A percentile compares a stretch with the other conserved stretches of the same genome.
phyloP scores from a whole-genome alignment of 2,329 filamentous ascomycete species.

The Colletotrichum plurivorum region DNA sequence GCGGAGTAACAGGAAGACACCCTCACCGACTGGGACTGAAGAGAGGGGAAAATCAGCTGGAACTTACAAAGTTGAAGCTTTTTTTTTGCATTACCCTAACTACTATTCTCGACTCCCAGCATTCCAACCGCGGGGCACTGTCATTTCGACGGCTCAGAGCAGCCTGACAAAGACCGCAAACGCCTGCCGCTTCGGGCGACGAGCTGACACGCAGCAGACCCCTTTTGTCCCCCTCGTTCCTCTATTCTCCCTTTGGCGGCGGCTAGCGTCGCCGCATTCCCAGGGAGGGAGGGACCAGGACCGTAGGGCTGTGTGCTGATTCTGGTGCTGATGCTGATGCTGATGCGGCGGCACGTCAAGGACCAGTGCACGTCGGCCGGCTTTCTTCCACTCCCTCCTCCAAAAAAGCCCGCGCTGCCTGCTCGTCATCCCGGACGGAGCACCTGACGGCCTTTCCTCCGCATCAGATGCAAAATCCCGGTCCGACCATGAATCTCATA shows the following conservation, averaged over 20 bases:
- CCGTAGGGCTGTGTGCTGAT: constrained; percentile 24
- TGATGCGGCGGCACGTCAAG: too few relatives aligned
- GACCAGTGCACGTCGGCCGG: neutral
- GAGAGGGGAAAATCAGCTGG: neutral
- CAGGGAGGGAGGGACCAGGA: neutral
- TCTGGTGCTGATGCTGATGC: too few relatives aligned
- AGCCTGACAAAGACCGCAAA: constrained; percentile 5
- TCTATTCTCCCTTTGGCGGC: neutral
- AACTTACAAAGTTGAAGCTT: neutral
- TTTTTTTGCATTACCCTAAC: neutral
- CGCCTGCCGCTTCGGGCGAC: constrained; percentile 10
- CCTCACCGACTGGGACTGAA: neutral
- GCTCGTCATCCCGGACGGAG: constrained; percentile 19
- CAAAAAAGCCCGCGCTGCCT: neutral
- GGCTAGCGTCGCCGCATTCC: constrained; percentile 10
- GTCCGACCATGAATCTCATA: neutral
- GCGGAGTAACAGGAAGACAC: neutral
- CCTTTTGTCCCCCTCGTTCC: neutral
- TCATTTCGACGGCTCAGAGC: neutral
- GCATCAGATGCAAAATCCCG: neutral
- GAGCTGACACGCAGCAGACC: constrained; percentile 19
- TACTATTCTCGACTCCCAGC: neutral
- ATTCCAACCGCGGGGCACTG: neutral
- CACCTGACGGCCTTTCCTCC: constrained; percentile 16
- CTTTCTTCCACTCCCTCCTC: neutral